Conservation (phyloP, 805 yeast species). For the Metschnikowia lachancei region DNA sequence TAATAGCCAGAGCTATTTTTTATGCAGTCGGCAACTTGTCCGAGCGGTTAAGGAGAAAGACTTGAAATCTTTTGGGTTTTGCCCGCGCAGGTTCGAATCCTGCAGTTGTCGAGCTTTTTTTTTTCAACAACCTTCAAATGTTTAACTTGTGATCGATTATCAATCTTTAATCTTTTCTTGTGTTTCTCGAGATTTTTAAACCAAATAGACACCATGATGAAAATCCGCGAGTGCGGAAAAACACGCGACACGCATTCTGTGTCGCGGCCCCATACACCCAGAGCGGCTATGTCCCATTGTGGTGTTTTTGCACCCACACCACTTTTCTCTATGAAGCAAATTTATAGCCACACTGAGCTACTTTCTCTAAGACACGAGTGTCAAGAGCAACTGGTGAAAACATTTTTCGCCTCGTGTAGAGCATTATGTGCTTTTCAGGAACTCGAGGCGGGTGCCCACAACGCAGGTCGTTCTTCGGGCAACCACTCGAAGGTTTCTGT, state of each 20-base stretch:
- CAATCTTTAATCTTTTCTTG: neutral
- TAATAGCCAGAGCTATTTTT: neutral
- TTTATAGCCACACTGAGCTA: constrained; percentile 11
- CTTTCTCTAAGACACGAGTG: constrained; percentile 17
- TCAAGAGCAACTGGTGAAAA: constrained; percentile 8
- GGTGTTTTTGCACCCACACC: constrained; percentile 16
- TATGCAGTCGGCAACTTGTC: constrained; percentile 23
- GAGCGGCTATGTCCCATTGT: neutral
- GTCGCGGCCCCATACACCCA: neutral
- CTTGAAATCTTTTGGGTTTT: constrained; percentile 28
- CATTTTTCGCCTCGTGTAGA: constrained; percentile 6
- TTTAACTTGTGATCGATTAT: neutral
- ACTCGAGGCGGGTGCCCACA: neutral
- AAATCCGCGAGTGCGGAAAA: neutral
- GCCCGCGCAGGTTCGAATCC: constrained; percentile 27
- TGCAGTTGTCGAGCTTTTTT: constrained; percentile 23
- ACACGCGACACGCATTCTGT: neutral
- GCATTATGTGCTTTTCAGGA: constrained; percentile 2
- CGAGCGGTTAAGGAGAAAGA: constrained; percentile 29
- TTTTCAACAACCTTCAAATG: neutral
- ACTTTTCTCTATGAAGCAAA: constrained; percentile 11
- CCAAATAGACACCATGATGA: neutral
- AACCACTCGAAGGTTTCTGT: neutral
- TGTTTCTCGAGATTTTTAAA: neutral
- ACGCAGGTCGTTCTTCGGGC: neutral